Percentiles rank a stretch among this genome's conserved stretches.
Conservation (phyloP, 2,329 filamentous ascomycete species). For the Scedosporium dehoogii region DNA sequence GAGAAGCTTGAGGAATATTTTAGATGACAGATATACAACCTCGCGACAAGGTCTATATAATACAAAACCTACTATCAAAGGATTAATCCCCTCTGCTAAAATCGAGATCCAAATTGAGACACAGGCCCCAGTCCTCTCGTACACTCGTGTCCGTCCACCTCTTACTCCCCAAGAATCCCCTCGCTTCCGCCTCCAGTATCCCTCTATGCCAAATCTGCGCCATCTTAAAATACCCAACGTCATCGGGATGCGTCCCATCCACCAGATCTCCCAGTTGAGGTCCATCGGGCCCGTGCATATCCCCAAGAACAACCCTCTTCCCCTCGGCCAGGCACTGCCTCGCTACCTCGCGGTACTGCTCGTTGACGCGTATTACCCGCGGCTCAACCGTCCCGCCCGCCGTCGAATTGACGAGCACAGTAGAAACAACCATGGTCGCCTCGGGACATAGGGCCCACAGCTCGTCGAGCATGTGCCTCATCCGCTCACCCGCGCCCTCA, state of each 20-base stretch:
- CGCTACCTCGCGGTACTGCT: conserved; percentile 16
- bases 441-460: conserved; percentile 21
- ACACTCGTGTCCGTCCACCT: neutral
- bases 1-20: no score
- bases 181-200: conserved; percentile 16
- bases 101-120: no score
- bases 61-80: no score
- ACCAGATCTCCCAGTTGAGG: conserved; percentile 17
- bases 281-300: conserved; percentile 25
- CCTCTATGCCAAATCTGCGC: conserved; percentile 20
- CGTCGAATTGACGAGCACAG: conserved; percentile 23
- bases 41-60: no score
- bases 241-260: conserved; percentile 24
- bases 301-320: conserved; percentile 26
- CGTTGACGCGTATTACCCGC: conserved; percentile 18
- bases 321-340: conserved; percentile 16
- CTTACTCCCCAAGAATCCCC: neutral
- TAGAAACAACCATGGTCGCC: conserved; percentile 27
- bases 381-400: conserved; percentile 8
- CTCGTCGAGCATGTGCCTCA: conserved; percentile 24
- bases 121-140: no score
- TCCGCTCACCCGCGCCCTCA: conserved; percentile 19
- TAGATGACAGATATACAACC: no score
- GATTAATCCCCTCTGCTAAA: no score
- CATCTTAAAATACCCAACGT: conserved; percentile 26